These are phyloP conservation scores for Phytophthora fragariae DNA, from an alignment of 352 stramenopile species.

Conservation along the genomic window DNA sequence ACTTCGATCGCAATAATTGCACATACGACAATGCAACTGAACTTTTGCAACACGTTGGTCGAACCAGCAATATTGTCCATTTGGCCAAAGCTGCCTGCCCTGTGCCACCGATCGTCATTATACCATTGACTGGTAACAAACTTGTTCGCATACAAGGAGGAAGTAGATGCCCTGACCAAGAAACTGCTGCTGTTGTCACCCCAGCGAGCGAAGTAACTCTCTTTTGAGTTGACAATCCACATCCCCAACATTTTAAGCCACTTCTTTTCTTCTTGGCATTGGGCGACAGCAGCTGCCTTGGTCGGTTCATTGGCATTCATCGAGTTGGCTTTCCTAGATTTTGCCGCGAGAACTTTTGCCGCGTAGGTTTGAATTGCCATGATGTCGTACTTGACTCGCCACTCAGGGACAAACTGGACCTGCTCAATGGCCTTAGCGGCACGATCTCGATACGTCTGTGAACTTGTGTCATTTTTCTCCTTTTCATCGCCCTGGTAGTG, in stretches of 20 bases:
- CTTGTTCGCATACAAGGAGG: not conserved
- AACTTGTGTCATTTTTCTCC: not conserved
- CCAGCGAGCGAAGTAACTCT: not conserved
- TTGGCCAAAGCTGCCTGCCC: not conserved
- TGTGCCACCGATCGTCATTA: not conserved
- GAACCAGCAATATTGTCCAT: not conserved
- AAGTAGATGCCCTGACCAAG: not conserved
- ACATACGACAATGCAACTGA: too few species aligned
- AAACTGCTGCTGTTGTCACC: not conserved
- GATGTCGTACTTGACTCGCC: constrained; percentile 1
- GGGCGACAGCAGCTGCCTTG: not conserved
- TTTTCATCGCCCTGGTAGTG: not conserved
- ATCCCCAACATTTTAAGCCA: not conserved
- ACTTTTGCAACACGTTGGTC: too few species aligned
- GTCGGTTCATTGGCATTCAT: not conserved
- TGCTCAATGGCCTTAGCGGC: not conserved
- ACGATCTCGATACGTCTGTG: not conserved
- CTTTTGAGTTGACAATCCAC: constrained; percentile 1
- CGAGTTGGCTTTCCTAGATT: not conserved
- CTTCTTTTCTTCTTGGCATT: not conserved
- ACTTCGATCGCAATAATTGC: too few species aligned
- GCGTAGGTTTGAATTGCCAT: not conserved
- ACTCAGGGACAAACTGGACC: not conserved
- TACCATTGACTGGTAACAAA: not conserved
- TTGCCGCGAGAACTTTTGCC: not conserved